Evolutionary conservation across 305 asterid genomes (phyloP).

Genomic region (Solanum hybrid): DNA sequence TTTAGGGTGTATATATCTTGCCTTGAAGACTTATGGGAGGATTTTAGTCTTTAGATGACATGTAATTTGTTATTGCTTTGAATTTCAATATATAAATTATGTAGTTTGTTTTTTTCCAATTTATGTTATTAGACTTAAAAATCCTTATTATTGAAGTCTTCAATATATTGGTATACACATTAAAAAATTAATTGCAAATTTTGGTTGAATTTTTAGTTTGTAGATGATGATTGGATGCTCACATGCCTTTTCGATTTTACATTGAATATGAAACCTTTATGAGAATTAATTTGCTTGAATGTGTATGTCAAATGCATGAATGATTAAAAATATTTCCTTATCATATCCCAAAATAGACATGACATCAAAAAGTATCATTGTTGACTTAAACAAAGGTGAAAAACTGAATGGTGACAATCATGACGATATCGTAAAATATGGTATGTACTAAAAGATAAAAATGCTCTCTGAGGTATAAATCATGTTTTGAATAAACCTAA

Average conservation of each 20-base stretch:
- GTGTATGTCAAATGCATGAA: not conserved
- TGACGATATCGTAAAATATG: too few species aligned
- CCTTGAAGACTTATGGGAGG: not conserved
- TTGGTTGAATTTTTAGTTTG: not conserved
- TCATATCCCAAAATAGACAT: too few species aligned
- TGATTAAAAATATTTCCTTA: too few species aligned
- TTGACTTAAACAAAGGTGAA: not conserved
- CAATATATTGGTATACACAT: not conserved
- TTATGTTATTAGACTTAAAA: not conserved
- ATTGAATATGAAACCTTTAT: not conserved
- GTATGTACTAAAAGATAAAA: too few species aligned
- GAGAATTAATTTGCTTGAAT: too few species aligned
- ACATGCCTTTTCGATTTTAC: too few species aligned
- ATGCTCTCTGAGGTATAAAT: too few species aligned
- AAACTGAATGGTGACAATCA: too few species aligned
- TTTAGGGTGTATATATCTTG: not conserved
- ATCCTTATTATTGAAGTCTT: not conserved
- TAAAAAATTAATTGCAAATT: too few species aligned
- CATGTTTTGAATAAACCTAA: too few species aligned
- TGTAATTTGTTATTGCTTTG: not conserved
- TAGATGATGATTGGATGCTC: not conserved
- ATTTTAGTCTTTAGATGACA: not conserved
- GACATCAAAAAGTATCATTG: not conserved
- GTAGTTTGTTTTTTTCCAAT: too few species aligned
- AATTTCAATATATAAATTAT: too few species aligned